Base-by-base conservation (phyloP, 192 early-diverging fungal species). In the Coemansia sp. region DNA sequence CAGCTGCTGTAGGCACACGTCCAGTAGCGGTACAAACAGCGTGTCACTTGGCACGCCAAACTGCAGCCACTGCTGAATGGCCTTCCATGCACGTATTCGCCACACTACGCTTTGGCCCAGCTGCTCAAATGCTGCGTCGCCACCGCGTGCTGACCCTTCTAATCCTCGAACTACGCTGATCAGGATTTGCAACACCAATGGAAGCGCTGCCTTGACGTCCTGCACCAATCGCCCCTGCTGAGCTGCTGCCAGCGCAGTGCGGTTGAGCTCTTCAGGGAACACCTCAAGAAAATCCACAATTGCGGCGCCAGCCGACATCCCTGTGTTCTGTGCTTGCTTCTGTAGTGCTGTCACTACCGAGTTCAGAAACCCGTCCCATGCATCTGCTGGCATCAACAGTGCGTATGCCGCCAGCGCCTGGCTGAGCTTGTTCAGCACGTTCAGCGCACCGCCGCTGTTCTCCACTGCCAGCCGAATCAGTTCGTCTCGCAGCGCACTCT, bases 231-330 rank as follows among this genome's bases (percentile, higher is more conserved):
- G 49, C 7, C 56, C 66, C 14, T 60, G 61, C 26, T 53, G 66
- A 10, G 61, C 53, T 34, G 63, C 42, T 1, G 40, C 76, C 36
- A 72, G 52, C 15, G 62, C 38, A 25, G 70, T 59, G 55, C 67
- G 66, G 34, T 66, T 63, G 21, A 79, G 60, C 56, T 79, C 76
- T 38, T 79, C 76, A 8, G 76, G 70, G 49, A 79, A 70, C 60
- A 67, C 67, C 56, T 63, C 67, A 28, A 79, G 49, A 9, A 79
- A 47, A 17, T 79, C 76, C 17, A 79, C 60, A 5, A 79, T 58
- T 15, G 76, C 24, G 4, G 52, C 70, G 17, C 59, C 17, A 6
- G 58, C 75, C 4, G 70, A 55, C 55, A 49, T 21, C 21, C 10
- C 23, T 21, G 67, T 60, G 18, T 44, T 23, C 31, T 67, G 68